Base-by-base conservation (phyloP, 345 rosid genomes). In the Salix arbutifolia region DNA sequence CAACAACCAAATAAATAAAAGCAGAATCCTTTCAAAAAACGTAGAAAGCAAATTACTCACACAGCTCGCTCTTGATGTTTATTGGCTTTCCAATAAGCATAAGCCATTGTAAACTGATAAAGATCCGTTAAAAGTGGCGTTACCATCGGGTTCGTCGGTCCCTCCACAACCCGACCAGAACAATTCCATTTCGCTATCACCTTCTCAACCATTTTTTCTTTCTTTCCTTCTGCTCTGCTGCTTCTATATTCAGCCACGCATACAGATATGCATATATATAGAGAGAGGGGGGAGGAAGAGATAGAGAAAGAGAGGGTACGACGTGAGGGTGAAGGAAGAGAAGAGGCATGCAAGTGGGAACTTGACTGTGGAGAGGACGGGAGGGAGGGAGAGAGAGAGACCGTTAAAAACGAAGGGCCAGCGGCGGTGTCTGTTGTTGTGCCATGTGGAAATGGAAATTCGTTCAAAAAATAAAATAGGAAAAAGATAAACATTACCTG, bases 81-180 rank as follows among this genome's bases (percentile, higher is more conserved):
- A 70, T 89, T 87, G 74, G 97, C 99, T 85, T 92, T 96, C 99
- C 99, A 93, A 80, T 92, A 94, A 83, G 99, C 97, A 68, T 92
- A 96, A 56, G 98, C 92, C 98, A 96, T 94, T 74, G 98, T 90
- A 86, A 93, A 96, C 91, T 96, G 98, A 80, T 93, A 96, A 64
- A 90, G 98, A 89, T 96, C 99, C 65, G 93, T 96, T 70, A 93
- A 83, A 12, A 96, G 89, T n/a, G 99, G 98, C 10, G 99, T 93
- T 1, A 90, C 97, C 93, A 96, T 93, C 23, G 98, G 96, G 82
- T 96, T 96, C 6, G 98, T 91, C 42, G 99, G 98, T 14, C 87
- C 89, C 8, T 72, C 77, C 2, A 87, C 19, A 16, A 69, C 85
- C 87, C 86, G 84, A 85, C 87, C 87, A 79, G 77, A 53, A 8